These are phyloP conservation scores for Friedmanniomyces simplex DNA, from an alignment of 495 filamentous ascomycete species.

Conservation along the genomic window DNA sequence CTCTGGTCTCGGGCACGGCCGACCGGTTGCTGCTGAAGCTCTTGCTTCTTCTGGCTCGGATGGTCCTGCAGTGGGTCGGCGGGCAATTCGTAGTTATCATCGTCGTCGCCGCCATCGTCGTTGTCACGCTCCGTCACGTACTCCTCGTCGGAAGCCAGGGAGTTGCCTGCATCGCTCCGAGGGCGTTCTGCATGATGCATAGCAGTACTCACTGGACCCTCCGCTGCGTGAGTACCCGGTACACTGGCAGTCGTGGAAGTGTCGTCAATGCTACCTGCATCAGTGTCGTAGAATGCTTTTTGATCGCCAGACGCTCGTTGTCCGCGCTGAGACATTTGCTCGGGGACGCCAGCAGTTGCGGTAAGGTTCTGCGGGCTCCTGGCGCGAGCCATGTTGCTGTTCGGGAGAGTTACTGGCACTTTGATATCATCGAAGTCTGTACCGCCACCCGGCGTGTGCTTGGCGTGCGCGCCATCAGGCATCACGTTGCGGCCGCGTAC, in stretches of 20 bases:
- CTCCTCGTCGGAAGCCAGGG: background rate
- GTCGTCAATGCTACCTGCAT: slow-evolving; percentile 23
- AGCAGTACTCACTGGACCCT: background rate
- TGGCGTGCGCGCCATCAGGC: no score
- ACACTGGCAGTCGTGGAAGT: slow-evolving; percentile 17
- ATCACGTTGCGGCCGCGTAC: no score
- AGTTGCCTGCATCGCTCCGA: background rate
- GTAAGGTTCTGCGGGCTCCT: no score
- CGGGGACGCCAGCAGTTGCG: no score
- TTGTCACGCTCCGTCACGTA: background rate
- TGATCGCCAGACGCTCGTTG: no score
- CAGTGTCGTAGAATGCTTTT: slow-evolving; percentile 20
- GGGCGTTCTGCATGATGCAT: background rate
- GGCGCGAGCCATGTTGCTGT: background rate
- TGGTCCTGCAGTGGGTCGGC: background rate
- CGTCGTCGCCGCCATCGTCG: background rate
- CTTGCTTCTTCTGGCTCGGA: background rate
- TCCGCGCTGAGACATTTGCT: no score
- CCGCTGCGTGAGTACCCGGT: background rate
- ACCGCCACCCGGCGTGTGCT: no score
- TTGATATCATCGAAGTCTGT: background rate
- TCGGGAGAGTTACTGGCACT: background rate
- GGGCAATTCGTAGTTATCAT: background rate
- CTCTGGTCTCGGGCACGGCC: background rate
- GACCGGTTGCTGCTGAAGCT: background rate